Base-by-base conservation (phyloP, 257 asterid genomes). In the Przewalskia tangutica region DNA sequence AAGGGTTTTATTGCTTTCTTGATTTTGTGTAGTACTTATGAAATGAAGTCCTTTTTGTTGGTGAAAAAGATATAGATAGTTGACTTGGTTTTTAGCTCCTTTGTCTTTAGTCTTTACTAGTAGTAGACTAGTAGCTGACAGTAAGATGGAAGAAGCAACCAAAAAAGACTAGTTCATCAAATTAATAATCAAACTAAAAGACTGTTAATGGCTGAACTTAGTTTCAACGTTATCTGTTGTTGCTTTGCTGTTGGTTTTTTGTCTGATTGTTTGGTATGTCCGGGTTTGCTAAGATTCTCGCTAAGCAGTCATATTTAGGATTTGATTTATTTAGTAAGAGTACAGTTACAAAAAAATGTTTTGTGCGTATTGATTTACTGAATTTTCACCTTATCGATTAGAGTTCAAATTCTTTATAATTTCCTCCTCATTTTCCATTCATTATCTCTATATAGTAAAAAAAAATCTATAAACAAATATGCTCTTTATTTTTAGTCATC, bases 51-150 rank as follows among this genome's bases (percentile, higher is more conserved):
- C 81, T 58, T 76, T 84, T 83, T 73, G 71, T 80, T 23, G 70
- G 81, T 58, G 42, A 77, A 38, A 59, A 77, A 46, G n/a, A 46
- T 20, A 46, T 70, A 51, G 86, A 82, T 27, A 32, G 59, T 89
- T 90, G 97, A 93, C 92, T 89, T 81, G 54, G 70, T 46, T 83
- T 81, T 73, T 59, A 17, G 86, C 11, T 18, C 42, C 70, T 79
- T 4, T 79, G 40, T 42, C 82, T 79, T 48, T 60, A 20, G 40
- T 42, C 82, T 79, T 48, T 60, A 20, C 75, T 59, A 18, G 71
- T 18, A 20, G 82, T 54, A 60, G 54, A 18, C 58, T 18, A 20
- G 82, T 54, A 60, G 54, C 42, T 60, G 23, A 60, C 32, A 77
- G 27, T 50, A 53, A 6, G 5, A 3, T 6, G 18, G 20, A 71